Percentiles rank a stretch among this genome's conserved stretches.
Evolutionary conservation across 495 filamentous ascomycete species (phyloP).

Genomic region (Penicillium pancosmium): DNA sequence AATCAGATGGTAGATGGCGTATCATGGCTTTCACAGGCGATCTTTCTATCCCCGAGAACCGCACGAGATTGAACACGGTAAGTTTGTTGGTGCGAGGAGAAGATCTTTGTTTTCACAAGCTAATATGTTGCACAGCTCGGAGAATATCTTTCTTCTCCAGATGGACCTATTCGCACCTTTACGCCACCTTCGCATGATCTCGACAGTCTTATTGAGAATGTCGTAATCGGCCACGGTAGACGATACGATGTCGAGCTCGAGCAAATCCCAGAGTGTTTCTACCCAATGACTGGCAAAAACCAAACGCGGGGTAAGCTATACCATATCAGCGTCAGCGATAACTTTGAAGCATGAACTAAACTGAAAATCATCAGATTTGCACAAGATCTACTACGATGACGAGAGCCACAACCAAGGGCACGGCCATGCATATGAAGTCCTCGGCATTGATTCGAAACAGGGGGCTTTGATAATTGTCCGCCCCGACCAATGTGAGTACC

Average conservation of each 20-base stretch:
- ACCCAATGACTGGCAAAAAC: constrained; percentile 60
- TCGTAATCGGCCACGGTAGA: constrained; percentile 57
- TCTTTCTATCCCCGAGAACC: constrained; percentile 43
- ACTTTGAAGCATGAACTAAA: neutral
- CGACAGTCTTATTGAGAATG: constrained; percentile 63
- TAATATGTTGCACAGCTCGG: constrained; percentile 32
- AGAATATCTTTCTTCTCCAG: constrained; percentile 35
- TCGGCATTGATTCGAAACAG: constrained; percentile 55
- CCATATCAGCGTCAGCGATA: neutral
- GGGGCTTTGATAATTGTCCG: constrained; percentile 64
- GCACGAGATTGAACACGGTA: constrained; percentile 46
- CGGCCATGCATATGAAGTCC: constrained; percentile 63
- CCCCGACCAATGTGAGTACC: constrained; percentile 66
- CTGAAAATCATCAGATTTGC: constrained; percentile 45
- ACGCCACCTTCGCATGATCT: constrained; percentile 47
- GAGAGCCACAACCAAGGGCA: constrained; percentile 67
- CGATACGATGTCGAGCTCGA: constrained; percentile 60
- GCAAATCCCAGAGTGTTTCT: constrained; percentile 61
- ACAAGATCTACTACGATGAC: constrained; percentile 69
- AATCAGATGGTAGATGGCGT: constrained; percentile 63
- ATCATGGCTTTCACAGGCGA: constrained; percentile 60
- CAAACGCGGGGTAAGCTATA: constrained; percentile 54
- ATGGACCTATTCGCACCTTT: constrained; percentile 44
- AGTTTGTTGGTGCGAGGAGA: constrained; percentile 13
- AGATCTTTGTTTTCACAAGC: neutral